Percentiles rank a stretch among this genome's conserved stretches.
Conservation (phyloP, 768 basidiomycete genomes). For the Boletus eberwhitei region DNA sequence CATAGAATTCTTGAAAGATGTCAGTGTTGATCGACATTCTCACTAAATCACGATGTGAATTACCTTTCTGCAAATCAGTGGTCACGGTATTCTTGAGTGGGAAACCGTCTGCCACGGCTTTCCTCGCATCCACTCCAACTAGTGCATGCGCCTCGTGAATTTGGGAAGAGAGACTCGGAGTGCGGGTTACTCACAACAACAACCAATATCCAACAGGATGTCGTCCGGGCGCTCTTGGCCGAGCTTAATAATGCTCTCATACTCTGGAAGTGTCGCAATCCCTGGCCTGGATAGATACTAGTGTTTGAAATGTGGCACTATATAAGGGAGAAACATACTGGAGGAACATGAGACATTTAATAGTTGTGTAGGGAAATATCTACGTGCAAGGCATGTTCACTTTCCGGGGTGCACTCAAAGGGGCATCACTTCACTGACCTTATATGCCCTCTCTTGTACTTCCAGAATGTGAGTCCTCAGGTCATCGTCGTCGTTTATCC, state of each 20-base stretch:
- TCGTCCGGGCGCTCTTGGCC: constrained; percentile 35
- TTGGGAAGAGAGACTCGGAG: too few relatives aligned
- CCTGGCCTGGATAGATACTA: constrained; percentile 6
- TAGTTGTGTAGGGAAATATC: constrained; percentile 30
- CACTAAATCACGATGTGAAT: background rate
- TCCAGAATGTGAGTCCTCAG: constrained; percentile 30
- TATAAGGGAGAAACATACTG: constrained; percentile 3
- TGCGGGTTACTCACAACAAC: constrained; percentile 37
- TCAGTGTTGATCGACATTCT: background rate
- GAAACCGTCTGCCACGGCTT: constrained; percentile 41
- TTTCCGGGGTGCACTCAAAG: background rate
- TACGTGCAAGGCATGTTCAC: background rate
- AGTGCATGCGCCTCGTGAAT: background rate
- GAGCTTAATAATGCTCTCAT: constrained; percentile 32
- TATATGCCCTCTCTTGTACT: constrained; percentile 30
- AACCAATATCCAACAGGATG: constrained; percentile 45
- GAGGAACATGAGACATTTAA: constrained; percentile 24
- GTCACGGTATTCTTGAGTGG: constrained; percentile 38
- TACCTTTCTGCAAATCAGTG: constrained; percentile 39
- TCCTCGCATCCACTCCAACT: constrained; percentile 37
- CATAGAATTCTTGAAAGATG: constrained; percentile 48
- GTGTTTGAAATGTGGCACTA: background rate
- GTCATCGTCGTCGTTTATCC: constrained; percentile 26
- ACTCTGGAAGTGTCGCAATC: constrained; percentile 15
- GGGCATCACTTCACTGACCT: constrained; percentile 13